Conservation (phyloP, 2,329 filamentous ascomycete species). For the Neopestalotiopsis sp. region DNA sequence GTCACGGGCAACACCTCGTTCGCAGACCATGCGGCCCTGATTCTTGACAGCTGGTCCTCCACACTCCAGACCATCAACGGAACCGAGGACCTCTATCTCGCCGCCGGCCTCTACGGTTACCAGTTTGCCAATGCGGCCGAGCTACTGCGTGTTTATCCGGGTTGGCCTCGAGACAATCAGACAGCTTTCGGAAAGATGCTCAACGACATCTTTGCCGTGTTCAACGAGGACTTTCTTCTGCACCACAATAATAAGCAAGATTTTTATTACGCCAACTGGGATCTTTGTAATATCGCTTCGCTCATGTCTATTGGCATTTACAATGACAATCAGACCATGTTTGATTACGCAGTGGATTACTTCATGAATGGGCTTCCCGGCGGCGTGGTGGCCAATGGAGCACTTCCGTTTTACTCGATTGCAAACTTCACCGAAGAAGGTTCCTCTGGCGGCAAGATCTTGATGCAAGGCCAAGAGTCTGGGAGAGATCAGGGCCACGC, state of each 20-base stretch:
- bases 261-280: conserved; percentile 50
- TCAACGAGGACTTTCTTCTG: conserved; percentile 43
- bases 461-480: conserved; percentile 46
- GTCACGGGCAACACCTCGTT: conserved; percentile 41
- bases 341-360: conserved; percentile 43
- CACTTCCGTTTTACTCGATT: conserved; percentile 5
- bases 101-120: conserved; percentile 49
- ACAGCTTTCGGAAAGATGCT: conserved; percentile 37
- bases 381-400: conserved; percentile 37
- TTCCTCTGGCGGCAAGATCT: conserved; percentile 26
- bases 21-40: conserved; percentile 40
- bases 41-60: conserved; percentile 43
- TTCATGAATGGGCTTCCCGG: conserved; percentile 44
- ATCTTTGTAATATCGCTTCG: conserved; percentile 47
- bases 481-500: conserved; percentile 51
- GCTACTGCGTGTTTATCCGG: conserved; percentile 40
- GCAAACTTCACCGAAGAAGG: conserved; percentile 33
- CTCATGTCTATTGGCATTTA: conserved; percentile 46
- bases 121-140: conserved; percentile 52
- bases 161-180: conserved; percentile 32
- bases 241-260: conserved; percentile 39
- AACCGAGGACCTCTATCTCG: conserved; percentile 42
- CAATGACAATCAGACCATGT: conserved; percentile 46
- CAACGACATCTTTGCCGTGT: conserved; percentile 40
- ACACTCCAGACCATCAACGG: conserved; percentile 40